These are phyloP conservation scores for Fistulifera pelliculosa DNA, from an alignment of 108 stramenopile species.

Conservation along the genomic window DNA sequence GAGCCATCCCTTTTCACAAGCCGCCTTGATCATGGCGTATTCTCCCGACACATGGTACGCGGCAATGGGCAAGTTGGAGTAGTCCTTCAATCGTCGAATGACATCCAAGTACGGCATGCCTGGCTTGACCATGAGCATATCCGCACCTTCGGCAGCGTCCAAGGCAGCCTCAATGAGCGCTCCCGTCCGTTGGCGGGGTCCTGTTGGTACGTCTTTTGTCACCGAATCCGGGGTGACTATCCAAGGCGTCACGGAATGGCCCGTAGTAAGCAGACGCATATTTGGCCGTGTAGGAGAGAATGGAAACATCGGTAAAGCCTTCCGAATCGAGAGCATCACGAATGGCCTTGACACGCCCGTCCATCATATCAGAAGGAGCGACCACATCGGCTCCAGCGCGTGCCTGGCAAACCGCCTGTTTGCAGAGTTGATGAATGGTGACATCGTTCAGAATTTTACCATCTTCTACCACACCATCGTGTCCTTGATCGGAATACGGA, in stretches of 20 bases:
- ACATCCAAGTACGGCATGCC: constrained; percentile 98
- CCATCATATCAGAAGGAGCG: constrained; percentile 96
- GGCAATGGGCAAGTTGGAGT: constrained; percentile 85
- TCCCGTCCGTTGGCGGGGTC: constrained; percentile 94
- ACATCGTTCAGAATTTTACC: constrained; percentile 96
- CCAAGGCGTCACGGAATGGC: constrained; percentile 99
- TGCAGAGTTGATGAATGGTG: constrained; percentile 94
- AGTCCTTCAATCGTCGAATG: constrained; percentile 88
- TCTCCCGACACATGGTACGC: constrained; percentile 99
- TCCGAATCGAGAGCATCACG: constrained; percentile 96
- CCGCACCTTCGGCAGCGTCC: constrained; percentile 97
- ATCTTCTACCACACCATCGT: constrained; percentile 95
- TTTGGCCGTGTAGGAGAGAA: constrained; percentile 98
- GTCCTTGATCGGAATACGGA: constrained; percentile 97
- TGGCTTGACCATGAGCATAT: constrained; percentile 99
- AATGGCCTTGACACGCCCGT: constrained; percentile 96
- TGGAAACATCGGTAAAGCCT: constrained; percentile 96
- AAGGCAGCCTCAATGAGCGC: constrained; percentile 90
- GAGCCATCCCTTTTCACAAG: constrained; percentile 93
- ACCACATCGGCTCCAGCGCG: constrained; percentile 94
- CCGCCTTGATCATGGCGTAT: constrained; percentile 99
- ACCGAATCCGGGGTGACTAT: constrained; percentile 88
- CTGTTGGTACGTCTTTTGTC: constrained; percentile 99
- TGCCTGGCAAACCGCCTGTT: constrained; percentile 95
- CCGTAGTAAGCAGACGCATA: constrained; percentile 98